Base-by-base conservation (phyloP, 352 stramenopile genomes). In the Phytophthora vignae region DNA sequence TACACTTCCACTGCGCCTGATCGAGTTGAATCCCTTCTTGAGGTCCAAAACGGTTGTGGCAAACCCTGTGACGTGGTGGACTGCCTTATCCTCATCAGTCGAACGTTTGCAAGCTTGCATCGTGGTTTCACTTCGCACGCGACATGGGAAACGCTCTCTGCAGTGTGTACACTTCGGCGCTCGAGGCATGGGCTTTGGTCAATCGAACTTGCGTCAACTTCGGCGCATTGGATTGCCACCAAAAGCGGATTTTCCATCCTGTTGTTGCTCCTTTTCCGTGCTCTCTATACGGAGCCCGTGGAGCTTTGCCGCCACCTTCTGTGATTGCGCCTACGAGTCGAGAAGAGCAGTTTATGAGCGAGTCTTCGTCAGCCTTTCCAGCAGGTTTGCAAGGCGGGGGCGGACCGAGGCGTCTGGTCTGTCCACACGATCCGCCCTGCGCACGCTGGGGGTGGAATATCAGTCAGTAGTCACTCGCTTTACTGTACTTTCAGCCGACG, bases 341-440 rank as follows among this genome's bases (percentile, higher is more conserved):
- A 5, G n/a, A 42, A 56, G 54, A 48, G 38, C 29, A 29, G 49
- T 76, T 68, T 68, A 72, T 72, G 63, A 63, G 38, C 49, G 46
- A 64, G 19, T 12, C 6, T 21, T 69, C n/a, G 53, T 49, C 31
- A 64, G 69, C 38, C 69, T 76, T 73, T 65, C 69, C 70, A 74
- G 65, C 25, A 70, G 60, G 49, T 64, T 70, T 77, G 56, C 59
- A 74, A 61, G 59, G 50, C 36, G 54, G 31, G 69, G 70, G 65
- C 60, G 67, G 71, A 75, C 49, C 71, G 67, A 74, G 19, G 19
- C 36, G 25, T 12, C 55, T 42, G 61, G 44, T 33, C 52, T 66
- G 44, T 71, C 62, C 69, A 72, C 55, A 54, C 25, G 55, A 62
- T 72, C 65, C 8, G 27, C 12, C 60, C 46, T 57, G 42, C n/a